These are phyloP conservation scores for Reticulascus tulasneorum DNA, from an alignment of 2,329 filamentous ascomycete species.

Conservation along the genomic window DNA sequence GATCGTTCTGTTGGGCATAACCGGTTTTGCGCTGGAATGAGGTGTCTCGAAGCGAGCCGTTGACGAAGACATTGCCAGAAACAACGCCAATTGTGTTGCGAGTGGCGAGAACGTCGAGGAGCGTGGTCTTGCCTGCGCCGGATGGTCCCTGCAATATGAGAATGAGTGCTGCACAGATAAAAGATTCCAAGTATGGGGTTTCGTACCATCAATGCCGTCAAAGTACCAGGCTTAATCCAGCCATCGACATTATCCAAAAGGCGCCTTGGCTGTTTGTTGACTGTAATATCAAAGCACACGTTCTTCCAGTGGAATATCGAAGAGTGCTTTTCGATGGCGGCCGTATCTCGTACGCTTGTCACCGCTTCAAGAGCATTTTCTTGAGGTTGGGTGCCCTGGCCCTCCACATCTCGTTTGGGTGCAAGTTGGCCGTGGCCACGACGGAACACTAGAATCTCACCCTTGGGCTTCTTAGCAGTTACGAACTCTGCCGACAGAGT, in stretches of 20 bases:
- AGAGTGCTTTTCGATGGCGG: slow-evolving; percentile 39
- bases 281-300: slow-evolving; percentile 67
- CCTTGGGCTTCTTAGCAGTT: slow-evolving; percentile 51
- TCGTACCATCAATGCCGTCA: slow-evolving; percentile 61
- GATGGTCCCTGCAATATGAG: slow-evolving; percentile 12
- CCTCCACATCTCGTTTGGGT: background rate
- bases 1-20: slow-evolving; percentile 64
- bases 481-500: slow-evolving; percentile 44
- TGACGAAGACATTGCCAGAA: slow-evolving; percentile 63
- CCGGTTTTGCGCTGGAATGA: slow-evolving; percentile 67
- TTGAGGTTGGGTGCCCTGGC: background rate
- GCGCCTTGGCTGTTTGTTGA: slow-evolving; percentile 56
- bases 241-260: slow-evolving; percentile 65
- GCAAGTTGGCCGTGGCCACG: slow-evolving; percentile 32
- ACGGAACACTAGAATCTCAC: slow-evolving; percentile 57
- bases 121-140: slow-evolving; percentile 42
- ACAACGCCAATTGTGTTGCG: slow-evolving; percentile 67
- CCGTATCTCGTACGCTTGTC: background rate
- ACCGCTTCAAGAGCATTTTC: background rate
- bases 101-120: slow-evolving; percentile 57
- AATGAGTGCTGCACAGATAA: background rate
- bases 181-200: slow-evolving; percentile 57
- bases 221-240: slow-evolving; percentile 67
- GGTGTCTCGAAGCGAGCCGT: slow-evolving; percentile 58
- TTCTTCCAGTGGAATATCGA: slow-evolving; percentile 66